Evolutionary conservation across 1,284 basidiomycete species (phyloP).

Genomic region (Ustilago bromivora): DNA sequence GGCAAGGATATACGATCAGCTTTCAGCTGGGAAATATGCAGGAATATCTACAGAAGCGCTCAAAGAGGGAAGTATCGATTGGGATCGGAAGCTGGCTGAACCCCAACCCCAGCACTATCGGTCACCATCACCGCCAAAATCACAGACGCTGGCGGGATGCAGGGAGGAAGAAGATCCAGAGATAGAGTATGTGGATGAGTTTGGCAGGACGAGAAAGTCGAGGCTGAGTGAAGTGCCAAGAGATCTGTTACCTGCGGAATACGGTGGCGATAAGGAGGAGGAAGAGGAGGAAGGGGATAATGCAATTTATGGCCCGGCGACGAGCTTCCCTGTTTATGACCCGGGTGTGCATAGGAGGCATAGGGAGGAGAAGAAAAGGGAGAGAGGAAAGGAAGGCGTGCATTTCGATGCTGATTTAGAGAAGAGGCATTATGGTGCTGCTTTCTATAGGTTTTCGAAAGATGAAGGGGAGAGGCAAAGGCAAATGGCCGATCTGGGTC

Average conservation of each 20-base stretch:
- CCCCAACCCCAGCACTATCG: slow-evolving; percentile 3
- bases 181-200: slow-evolving; percentile 87
- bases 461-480: slow-evolving; percentile 80
- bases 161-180: slow-evolving; percentile 76
- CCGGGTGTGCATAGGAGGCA: slow-evolving; percentile 56
- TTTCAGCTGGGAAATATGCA: slow-evolving; percentile 82
- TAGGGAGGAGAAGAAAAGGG: background rate
- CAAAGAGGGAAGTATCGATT: slow-evolving; percentile 87
- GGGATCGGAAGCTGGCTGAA: slow-evolving; percentile 71
- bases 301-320: slow-evolving; percentile 54
- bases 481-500: slow-evolving; percentile 83
- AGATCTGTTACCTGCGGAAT: slow-evolving; percentile 73
- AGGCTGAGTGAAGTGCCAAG: slow-evolving; percentile 82
- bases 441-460: slow-evolving; percentile 85
- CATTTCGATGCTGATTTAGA: slow-evolving; percentile 88
- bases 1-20: slow-evolving; percentile 83
- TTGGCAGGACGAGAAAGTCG: slow-evolving; percentile 79
- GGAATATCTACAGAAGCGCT: slow-evolving; percentile 73
- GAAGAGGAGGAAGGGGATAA: slow-evolving; percentile 16
- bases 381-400: background rate
- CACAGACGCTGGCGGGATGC: background rate
- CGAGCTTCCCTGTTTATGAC: slow-evolving; percentile 86
- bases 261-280: slow-evolving; percentile 47
- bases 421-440: slow-evolving; percentile 87
- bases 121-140: slow-evolving; percentile 28